These are phyloP conservation scores for Chytriomyces sp. DNA, from an alignment of 192 early-diverging fungal species.

Conservation along the genomic window DNA sequence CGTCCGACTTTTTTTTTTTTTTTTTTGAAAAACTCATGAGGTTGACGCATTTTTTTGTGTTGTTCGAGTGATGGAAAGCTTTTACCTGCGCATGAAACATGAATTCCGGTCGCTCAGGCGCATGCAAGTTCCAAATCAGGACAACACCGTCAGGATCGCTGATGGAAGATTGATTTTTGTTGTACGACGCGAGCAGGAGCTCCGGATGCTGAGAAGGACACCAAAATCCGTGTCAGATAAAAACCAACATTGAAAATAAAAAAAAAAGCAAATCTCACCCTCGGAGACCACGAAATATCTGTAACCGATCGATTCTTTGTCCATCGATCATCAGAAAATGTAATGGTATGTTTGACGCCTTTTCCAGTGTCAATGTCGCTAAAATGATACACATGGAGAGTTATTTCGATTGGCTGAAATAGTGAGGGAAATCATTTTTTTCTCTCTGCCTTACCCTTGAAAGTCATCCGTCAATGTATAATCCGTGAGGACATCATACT, in stretches of 20 bases:
- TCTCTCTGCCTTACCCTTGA: constrained; percentile 22
- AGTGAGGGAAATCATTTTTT: too few relatives aligned
- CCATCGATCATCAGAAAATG: constrained; percentile 84
- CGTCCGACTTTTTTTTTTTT: constrained; percentile 66
- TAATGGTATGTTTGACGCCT: constrained; percentile 69
- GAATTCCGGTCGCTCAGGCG: constrained; percentile 90
- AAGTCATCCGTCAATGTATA: constrained; percentile 62
- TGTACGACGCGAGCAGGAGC: constrained; percentile 87
- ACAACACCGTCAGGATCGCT: constrained; percentile 96
- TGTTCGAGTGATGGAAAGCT: too few relatives aligned
- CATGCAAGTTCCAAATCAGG: constrained; percentile 90
- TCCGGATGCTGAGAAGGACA: constrained; percentile 72
- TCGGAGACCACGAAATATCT: constrained; percentile 88
- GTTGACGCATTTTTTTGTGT: too few relatives aligned
- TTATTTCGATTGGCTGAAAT: too few relatives aligned
- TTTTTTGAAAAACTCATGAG: too few relatives aligned
- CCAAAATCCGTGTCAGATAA: background rate
- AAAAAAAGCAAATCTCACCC: constrained; percentile 52
- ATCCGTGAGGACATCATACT: constrained; percentile 94
- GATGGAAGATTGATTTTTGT: constrained; percentile 82
- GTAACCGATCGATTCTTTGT: constrained; percentile 89
- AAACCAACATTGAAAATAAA: background rate
- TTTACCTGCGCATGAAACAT: constrained; percentile 84
- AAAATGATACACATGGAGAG: background rate
- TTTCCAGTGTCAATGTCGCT: constrained; percentile 72